Evolutionary conservation across 106 monocot genomes (phyloP), one percentile per base, ranked within the genome.

Genomic region (Platanthera guangdongensis): DNA sequence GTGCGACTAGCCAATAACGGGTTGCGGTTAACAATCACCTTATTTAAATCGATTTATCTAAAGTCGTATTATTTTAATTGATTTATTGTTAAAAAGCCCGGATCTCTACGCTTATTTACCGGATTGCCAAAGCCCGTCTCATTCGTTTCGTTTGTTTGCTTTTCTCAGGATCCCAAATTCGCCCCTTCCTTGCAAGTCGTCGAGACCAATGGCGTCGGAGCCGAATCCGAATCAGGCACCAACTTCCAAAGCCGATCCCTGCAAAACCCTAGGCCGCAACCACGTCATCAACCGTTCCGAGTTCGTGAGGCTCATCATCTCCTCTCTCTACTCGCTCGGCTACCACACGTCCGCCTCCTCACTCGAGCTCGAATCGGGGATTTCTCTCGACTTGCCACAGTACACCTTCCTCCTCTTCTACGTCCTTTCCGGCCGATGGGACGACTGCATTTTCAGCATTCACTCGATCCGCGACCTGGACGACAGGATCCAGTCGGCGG

Each of bases 251-350:
- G 11, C 22, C 51, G 51, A 72, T 72, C 72, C 50, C 18, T 50
- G 72, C 72, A 72, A 72, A 72, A 72, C 72, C 72, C 86, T 86
- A 57, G 80, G 83, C 10, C 32, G 49, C 47, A 45, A 46, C 50
- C 81, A 80, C 51, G 63, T 79, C 72, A 78, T 90, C 83, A 73
- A 83, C 68, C 57, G 67, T 4, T 68, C 79, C 51, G 76, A 90
- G 77, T 77, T 90, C 49, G 57, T 87, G 4, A 69, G 83, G 12
- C 75, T 88, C 30, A 81, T 87, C 64, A 53, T 83, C 12, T 83
- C 83, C 45, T 81, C 87, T 18, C 90, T 90, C 71, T 76, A 85
- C 77, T 85, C 87, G 45, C 87, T 90, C 54, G 90, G 90, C 9
- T 90, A 81, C 87, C 65, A 79, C 45, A 77, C 21, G 46, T 54